Percentiles rank a stretch among this genome's conserved stretches.
These are phyloP conservation scores for Phytophthora pinifolia DNA, from an alignment of 352 stramenopile genomes.

Conservation along the genomic window DNA sequence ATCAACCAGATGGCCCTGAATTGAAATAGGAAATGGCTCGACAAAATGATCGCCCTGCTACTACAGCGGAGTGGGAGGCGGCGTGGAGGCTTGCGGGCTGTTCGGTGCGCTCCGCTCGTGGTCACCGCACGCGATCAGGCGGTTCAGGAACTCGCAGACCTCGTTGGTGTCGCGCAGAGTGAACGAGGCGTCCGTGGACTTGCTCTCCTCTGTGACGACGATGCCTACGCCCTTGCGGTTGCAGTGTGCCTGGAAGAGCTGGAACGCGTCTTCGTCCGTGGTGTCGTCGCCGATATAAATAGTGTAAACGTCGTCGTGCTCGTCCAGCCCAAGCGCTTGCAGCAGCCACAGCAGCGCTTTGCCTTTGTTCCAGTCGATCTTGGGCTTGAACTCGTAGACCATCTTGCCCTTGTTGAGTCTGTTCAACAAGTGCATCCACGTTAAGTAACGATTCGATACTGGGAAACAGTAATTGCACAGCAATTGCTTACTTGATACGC, in stretches of 20 bases:
- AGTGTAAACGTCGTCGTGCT: constrained; percentile 81
- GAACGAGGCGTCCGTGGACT: constrained; percentile 65
- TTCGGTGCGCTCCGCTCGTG: constrained; percentile 25
- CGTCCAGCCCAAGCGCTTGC: constrained; percentile 66
- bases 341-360: constrained; percentile 89
- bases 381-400: constrained; percentile 91
- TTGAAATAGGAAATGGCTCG: background rate
- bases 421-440: background rate
- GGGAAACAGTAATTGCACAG: background rate
- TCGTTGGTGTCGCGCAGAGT: constrained; percentile 78
- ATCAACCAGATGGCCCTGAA: constrained; percentile 3
- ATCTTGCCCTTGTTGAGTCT: constrained; percentile 87
- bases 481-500: constrained; percentile 49
- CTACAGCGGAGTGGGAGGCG: constrained; percentile 2
- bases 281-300: constrained; percentile 94
- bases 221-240: constrained; percentile 80
- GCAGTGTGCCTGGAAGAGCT: constrained; percentile 55
- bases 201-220: constrained; percentile 76
- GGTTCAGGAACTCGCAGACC: constrained; percentile 75
- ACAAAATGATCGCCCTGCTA: constrained; percentile 8
- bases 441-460: constrained; percentile 1
- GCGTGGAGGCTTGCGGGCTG: constrained; percentile 17
- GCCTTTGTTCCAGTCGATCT: constrained; percentile 93
- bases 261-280: constrained; percentile 88
- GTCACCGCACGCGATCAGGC: constrained; percentile 45